A percentile compares a stretch with the other conserved stretches of the same genome.
Conservation (phyloP, 176 grass and related monocot species). For the Avena insularis region DNA sequence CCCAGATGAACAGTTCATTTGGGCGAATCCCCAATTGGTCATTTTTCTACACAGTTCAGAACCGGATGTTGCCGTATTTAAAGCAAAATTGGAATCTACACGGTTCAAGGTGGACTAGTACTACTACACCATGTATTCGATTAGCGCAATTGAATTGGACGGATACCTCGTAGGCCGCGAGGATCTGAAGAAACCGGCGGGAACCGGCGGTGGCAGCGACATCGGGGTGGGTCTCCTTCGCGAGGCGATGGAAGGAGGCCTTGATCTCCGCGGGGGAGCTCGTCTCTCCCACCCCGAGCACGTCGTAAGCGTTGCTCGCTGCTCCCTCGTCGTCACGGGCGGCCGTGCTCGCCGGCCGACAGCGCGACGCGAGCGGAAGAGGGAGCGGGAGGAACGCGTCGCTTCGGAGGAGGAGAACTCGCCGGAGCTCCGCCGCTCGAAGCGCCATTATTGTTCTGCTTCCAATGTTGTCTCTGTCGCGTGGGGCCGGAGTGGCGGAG, state of each 20-base stretch:
- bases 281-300: slow-evolving; percentile 73
- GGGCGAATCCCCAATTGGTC: not conserved
- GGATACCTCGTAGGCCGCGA: slow-evolving; percentile 87
- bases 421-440: slow-evolving; percentile 49
- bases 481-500: slow-evolving; percentile 32
- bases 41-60: not conserved
- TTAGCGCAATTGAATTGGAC: not conserved
- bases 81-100: not conserved
- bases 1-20: slow-evolving; percentile 19
- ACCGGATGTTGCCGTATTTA: not conserved
- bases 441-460: slow-evolving; percentile 51
- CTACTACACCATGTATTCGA: not conserved
- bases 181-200: slow-evolving; percentile 76
- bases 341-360: slow-evolving; percentile 29
- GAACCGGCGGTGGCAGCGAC: slow-evolving; percentile 56
- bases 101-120: not conserved
- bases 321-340: slow-evolving; percentile 44
- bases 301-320: slow-evolving; percentile 87
- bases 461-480: not conserved
- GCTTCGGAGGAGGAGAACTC: slow-evolving; percentile 46
- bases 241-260: slow-evolving; percentile 80
- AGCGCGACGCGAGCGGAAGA: slow-evolving; percentile 28
- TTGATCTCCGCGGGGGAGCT: slow-evolving; percentile 87
- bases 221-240: slow-evolving; percentile 96
- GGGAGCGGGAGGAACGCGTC: slow-evolving; percentile 22